phyloP scores from a whole-genome alignment of 352 stramenopile species.

The Peronosclerospora sorghi region DNA sequence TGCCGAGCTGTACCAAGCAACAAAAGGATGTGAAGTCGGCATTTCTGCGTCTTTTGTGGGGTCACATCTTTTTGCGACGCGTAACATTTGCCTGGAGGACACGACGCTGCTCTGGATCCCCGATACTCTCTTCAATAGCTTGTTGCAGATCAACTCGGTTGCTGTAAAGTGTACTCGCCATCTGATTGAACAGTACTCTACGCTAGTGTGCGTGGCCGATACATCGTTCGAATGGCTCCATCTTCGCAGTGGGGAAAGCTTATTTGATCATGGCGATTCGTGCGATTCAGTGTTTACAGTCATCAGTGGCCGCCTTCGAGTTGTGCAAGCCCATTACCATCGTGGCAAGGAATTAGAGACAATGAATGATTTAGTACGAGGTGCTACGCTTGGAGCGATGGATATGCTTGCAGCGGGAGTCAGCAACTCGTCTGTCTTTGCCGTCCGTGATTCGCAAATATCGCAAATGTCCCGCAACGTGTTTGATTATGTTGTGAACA shows the following conservation, averaged over 20 bases:
- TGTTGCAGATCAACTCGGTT: slow-evolving; percentile 45
- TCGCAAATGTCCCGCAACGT: slow-evolving; percentile 81
- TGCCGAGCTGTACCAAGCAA: slow-evolving; percentile 38
- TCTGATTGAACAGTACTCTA: slow-evolving; percentile 61
- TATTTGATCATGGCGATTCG: slow-evolving; percentile 67
- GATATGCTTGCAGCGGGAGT: slow-evolving; percentile 68
- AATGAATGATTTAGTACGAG: slow-evolving; percentile 68
- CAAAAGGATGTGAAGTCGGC: slow-evolving; percentile 53
- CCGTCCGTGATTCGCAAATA: slow-evolving; percentile 78
- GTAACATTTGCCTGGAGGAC: slow-evolving; percentile 38
- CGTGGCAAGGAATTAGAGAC: slow-evolving; percentile 59
- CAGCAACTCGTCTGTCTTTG: slow-evolving; percentile 77
- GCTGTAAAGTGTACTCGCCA: slow-evolving; percentile 42
- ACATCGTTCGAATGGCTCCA: slow-evolving; percentile 80
- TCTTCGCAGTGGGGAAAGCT: slow-evolving; percentile 64
- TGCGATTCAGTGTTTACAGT: slow-evolving; percentile 77
- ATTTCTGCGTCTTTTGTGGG: slow-evolving; percentile 60
- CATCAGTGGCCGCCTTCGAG: slow-evolving; percentile 65
- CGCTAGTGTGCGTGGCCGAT: slow-evolving; percentile 57
- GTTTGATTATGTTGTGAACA: slow-evolving; percentile 75
- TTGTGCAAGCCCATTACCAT: slow-evolving; percentile 53
- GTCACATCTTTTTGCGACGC: slow-evolving; percentile 23
- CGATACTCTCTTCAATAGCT: slow-evolving; percentile 38
- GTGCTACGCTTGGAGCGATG: slow-evolving; percentile 65
- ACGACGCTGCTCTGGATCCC: slow-evolving; percentile 44